A percentile compares a stretch with the other conserved stretches of the same genome.
Evolutionary conservation across 2,329 filamentous ascomycete genomes (phyloP).

Genomic region (Grosmannia penicillata): DNA sequence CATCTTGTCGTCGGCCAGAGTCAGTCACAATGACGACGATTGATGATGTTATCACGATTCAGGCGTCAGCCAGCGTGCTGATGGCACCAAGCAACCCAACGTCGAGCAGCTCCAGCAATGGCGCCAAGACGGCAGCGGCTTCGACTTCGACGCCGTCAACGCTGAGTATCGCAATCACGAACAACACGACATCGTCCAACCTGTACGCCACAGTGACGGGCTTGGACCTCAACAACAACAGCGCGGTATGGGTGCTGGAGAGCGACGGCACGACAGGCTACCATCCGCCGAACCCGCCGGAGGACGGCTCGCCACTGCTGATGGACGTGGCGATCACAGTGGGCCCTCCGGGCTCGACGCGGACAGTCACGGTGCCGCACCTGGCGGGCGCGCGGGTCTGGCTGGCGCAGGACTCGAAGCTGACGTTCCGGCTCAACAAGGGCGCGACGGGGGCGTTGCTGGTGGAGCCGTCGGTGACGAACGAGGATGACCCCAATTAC

Average conservation of each 20-base stretch:
- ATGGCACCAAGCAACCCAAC: slow-evolving; percentile 10
- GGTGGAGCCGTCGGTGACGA: slow-evolving; percentile 61
- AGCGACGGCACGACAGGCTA: slow-evolving; percentile 52
- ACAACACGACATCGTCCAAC: slow-evolving; percentile 44
- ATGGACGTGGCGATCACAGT: slow-evolving; percentile 49
- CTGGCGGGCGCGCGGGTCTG: slow-evolving; percentile 59
- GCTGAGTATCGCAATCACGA: slow-evolving; percentile 47
- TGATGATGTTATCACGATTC: slow-evolving; percentile 13
- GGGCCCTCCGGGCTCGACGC: slow-evolving; percentile 43
- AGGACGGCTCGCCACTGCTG: slow-evolving; percentile 32
- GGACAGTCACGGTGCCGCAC: slow-evolving; percentile 50
- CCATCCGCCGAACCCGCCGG: slow-evolving; percentile 43
- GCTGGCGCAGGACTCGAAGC: slow-evolving; percentile 45
- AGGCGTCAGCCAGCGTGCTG: slow-evolving; percentile 13
- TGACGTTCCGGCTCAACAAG: slow-evolving; percentile 58
- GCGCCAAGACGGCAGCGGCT: background rate
- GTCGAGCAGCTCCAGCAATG: background rate
- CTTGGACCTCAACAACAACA: slow-evolving; percentile 41
- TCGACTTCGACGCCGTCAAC: slow-evolving; percentile 17
- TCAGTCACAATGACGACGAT: slow-evolving; percentile 14
- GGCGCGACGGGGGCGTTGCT: slow-evolving; percentile 40
- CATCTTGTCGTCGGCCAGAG: background rate
- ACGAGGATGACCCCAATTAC: slow-evolving; percentile 48
- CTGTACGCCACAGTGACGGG: slow-evolving; percentile 62
- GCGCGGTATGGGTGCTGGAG: slow-evolving; percentile 45